Evolutionary conservation across 495 filamentous ascomycete genomes (phyloP).

Genomic region (Penicillium canescens): DNA sequence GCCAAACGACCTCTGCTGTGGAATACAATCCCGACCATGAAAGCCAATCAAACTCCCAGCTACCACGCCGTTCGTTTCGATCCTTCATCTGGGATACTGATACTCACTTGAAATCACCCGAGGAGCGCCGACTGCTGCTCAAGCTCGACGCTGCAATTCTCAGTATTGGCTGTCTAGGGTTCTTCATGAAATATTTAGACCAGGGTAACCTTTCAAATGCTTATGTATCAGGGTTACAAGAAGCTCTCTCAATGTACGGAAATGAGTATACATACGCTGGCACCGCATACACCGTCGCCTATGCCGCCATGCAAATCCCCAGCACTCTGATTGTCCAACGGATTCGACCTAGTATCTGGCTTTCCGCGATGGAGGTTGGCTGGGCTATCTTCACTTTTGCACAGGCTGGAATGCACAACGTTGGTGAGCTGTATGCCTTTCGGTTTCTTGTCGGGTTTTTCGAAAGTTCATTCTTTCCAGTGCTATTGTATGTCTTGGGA

Average conservation of each 20-base stretch:
- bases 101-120: conserved; percentile 21
- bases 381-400: conserved; percentile 44
- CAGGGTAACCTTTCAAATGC: conserved; percentile 35
- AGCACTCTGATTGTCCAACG: conserved; percentile 18
- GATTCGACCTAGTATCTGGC: conserved; percentile 31
- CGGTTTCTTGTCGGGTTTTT: conserved; percentile 22
- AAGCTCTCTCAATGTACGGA: conserved; percentile 23
- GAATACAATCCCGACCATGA: neutral
- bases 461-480: conserved; percentile 18
- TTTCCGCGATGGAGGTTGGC: conserved; percentile 40
- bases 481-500: conserved; percentile 16
- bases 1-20: neutral
- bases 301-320: conserved; percentile 20
- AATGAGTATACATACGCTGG: conserved; percentile 30
- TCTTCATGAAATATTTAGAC: conserved; percentile 36
- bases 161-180: conserved; percentile 34
- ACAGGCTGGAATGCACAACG: conserved; percentile 18
- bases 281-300: conserved; percentile 18
- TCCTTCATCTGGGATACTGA: conserved; percentile 27
- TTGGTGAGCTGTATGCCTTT: conserved; percentile 17
- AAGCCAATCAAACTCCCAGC: neutral
- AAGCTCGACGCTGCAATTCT: conserved; percentile 39
- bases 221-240: conserved; percentile 22
- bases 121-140: conserved; percentile 31
- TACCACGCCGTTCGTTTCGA: neutral